Evolutionary conservation across 768 basidiomycete genomes (phyloP).

Genomic region (Russula lepida): DNA sequence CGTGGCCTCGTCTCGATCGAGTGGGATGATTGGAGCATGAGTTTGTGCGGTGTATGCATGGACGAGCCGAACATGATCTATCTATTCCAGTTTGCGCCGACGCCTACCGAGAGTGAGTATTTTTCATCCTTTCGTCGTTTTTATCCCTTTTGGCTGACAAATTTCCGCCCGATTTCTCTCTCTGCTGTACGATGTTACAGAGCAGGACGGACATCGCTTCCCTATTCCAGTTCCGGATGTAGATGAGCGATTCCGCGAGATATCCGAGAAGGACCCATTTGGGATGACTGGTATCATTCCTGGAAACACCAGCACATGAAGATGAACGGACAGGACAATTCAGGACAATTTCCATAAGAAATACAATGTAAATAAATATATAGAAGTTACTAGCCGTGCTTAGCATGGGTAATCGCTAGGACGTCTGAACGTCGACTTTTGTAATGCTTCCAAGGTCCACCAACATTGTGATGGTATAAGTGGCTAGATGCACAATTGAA

Average conservation of each 20-base stretch:
- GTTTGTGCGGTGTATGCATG: constrained; percentile 10
- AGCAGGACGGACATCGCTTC: constrained; percentile 17
- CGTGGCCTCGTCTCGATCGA: constrained; percentile 10
- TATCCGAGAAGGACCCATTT: neutral
- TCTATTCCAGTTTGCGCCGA: constrained; percentile 19
- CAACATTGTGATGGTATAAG: too few species aligned
- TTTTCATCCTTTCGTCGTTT: neutral
- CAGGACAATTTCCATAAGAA: too few species aligned
- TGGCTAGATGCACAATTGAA: neutral
- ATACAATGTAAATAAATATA: neutral
- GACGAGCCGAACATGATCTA: constrained; percentile 15
- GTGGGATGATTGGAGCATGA: constrained; percentile 21
- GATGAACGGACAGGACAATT: neutral
- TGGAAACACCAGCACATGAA: neutral
- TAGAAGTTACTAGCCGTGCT: neutral
- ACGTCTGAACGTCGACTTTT: neutral
- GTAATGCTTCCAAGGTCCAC: neutral
- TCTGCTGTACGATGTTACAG: neutral
- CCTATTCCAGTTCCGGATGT: constrained; percentile 18
- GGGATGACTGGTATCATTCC: neutral
- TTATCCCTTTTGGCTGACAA: neutral
- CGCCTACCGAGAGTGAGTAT: constrained; percentile 18
- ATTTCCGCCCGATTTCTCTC: neutral
- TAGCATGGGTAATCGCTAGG: neutral
- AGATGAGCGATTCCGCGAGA: constrained; percentile 14